Conservation (phyloP, 2,329 filamentous ascomycete species). For the Cytospora schulzeri region DNA sequence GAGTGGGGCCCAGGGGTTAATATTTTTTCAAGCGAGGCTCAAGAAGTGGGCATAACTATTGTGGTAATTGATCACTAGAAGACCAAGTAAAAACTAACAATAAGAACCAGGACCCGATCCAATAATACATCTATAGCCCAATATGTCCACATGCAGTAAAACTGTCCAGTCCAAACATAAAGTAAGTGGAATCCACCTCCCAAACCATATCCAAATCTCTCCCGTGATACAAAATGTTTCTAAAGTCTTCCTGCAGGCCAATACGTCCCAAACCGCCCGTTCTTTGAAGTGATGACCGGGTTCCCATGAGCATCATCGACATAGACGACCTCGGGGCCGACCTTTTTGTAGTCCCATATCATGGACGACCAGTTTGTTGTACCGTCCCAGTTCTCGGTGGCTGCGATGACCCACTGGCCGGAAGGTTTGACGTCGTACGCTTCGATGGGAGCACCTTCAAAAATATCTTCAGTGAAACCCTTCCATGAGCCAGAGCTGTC, state of each 20-base stretch:
- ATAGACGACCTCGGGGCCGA: slow-evolving; percentile 32
- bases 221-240: not conserved
- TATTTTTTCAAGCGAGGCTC: no score
- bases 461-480: slow-evolving; percentile 33
- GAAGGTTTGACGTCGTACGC: slow-evolving; percentile 29
- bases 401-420: slow-evolving; percentile 32
- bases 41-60: not conserved
- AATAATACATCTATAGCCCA: not conserved
- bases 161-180: not conserved
- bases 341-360: slow-evolving; percentile 31
- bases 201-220: not conserved
- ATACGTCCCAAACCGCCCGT: slow-evolving; percentile 27
- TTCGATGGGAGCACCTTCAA: slow-evolving; percentile 31
- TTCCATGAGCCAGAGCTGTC: slow-evolving; percentile 32
- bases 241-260: slow-evolving; percentile 25
- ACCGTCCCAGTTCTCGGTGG: slow-evolving; percentile 31
- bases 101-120: not conserved
- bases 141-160: not conserved
- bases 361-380: slow-evolving; percentile 30
- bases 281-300: slow-evolving; percentile 32
- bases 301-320: slow-evolving; percentile 34
- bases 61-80: not conserved
- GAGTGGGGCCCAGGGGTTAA: no score
- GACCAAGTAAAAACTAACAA: not conserved
- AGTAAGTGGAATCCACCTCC: not conserved